Percentiles rank a stretch among this genome's conserved stretches.
Conservation (phyloP, 2,329 filamentous ascomycete genomes). For the Scedosporium apiospermum region DNA sequence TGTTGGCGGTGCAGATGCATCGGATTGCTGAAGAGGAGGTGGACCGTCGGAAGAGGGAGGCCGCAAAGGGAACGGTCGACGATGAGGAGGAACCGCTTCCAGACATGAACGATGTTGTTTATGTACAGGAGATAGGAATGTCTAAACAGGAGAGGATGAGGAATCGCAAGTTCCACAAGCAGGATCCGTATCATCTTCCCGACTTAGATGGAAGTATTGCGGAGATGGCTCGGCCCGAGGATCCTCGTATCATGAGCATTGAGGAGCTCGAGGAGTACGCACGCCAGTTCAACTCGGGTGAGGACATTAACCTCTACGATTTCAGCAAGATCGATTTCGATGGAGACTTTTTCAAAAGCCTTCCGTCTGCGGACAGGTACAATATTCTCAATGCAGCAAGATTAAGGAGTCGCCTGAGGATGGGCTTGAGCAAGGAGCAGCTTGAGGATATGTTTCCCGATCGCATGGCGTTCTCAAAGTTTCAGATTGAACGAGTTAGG, state of each 20-base stretch:
- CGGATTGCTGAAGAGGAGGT: constrained; percentile 78
- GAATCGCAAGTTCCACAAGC: constrained; percentile 74
- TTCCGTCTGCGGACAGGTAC: constrained; percentile 85
- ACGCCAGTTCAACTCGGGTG: constrained; percentile 79
- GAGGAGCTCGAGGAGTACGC: constrained; percentile 94
- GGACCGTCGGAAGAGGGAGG: constrained; percentile 46
- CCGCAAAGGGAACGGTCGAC: constrained; percentile 24
- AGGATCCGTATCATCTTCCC: constrained; percentile 91
- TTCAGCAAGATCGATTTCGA: constrained; percentile 99
- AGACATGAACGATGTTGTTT: constrained; percentile 62
- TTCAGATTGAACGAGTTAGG: constrained; percentile 88
- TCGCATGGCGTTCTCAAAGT: constrained; percentile 91
- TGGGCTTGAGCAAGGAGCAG: constrained; percentile 96
- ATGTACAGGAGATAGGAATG: constrained; percentile 85
- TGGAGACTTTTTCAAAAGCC: constrained; percentile 84
- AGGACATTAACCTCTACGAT: constrained; percentile 87
- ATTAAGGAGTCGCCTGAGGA: constrained; percentile 75
- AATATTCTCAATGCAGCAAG: constrained; percentile 95
- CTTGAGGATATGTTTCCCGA: constrained; percentile 95
- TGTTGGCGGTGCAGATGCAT: constrained; percentile 92
- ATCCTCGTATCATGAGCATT: constrained; percentile 91
- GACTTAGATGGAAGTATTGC: constrained; percentile 72
- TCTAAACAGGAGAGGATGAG: constrained; percentile 63
- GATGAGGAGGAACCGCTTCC: constrained; percentile 61
- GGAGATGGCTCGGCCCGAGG: constrained; percentile 81